Percentiles rank a stretch among this genome's conserved stretches.
phyloP scores from a whole-genome alignment of 2,329 filamentous ascomycete species.

The Dryadomyces sulphureus region DNA sequence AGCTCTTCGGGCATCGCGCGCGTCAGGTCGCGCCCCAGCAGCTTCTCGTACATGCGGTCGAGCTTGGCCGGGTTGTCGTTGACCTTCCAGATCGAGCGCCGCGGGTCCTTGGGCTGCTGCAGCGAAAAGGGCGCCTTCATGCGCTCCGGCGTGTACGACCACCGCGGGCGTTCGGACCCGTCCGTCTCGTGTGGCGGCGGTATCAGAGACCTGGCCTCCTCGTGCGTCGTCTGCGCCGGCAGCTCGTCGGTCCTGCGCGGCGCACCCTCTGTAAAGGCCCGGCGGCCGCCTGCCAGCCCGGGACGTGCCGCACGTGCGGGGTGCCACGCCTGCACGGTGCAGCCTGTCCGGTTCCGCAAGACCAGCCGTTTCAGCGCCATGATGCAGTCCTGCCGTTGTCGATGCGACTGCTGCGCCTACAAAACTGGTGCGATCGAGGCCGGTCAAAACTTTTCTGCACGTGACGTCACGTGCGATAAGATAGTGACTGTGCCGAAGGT shows the following conservation, averaged over 20 bases:
- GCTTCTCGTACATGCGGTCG: conserved; percentile 60
- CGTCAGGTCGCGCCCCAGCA: conserved; percentile 61
- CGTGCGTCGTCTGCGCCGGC: not conserved
- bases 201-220: too few relatives aligned
- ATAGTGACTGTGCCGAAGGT: too few relatives aligned
- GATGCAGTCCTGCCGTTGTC: not conserved
- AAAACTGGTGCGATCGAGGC: too few relatives aligned
- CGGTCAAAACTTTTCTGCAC: not conserved
- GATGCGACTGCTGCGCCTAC: not conserved
- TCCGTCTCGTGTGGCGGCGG: too few relatives aligned
- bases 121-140: conserved; percentile 58
- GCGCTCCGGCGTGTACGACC: conserved; percentile 52
- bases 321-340: not conserved
- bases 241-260: not conserved
- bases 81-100: conserved; percentile 44
- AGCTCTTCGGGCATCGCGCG: conserved; percentile 72
- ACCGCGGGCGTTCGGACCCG: conserved; percentile 35
- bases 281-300: not conserved
- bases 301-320: not conserved
- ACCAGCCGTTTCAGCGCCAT: not conserved
- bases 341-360: not conserved
- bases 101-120: conserved; percentile 39
- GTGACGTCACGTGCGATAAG: conserved; percentile 6
- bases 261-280: not conserved
- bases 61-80: conserved; percentile 63